Conservation (phyloP, 2,329 filamentous ascomycete species). For the Pezicula radicicola region DNA sequence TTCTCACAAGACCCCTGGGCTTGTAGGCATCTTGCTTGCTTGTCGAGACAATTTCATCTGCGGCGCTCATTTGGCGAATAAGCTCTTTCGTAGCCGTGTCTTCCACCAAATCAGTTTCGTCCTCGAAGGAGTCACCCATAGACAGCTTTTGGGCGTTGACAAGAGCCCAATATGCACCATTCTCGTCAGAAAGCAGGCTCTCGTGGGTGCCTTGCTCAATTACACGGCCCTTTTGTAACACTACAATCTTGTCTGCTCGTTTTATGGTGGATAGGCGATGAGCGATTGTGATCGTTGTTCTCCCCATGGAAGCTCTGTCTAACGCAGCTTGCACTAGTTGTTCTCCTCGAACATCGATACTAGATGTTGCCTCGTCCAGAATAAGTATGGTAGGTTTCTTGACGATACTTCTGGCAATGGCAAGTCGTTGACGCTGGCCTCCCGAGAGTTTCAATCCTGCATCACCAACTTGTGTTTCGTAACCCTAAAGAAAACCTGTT, state of each 20-base stretch:
- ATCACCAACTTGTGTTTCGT: constrained; percentile 15
- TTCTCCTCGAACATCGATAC: constrained; percentile 82
- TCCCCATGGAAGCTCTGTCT: constrained; percentile 72
- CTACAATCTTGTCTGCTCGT: constrained; percentile 84
- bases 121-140: constrained; percentile 23
- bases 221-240: constrained; percentile 71
- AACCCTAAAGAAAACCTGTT: constrained; percentile 21
- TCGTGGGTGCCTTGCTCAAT: constrained; percentile 75
- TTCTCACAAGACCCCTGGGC: constrained; percentile 40
- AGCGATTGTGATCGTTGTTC: constrained; percentile 91
- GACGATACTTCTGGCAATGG: constrained; percentile 60
- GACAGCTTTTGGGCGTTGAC: constrained; percentile 45
- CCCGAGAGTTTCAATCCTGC: constrained; percentile 56
- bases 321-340: constrained; percentile 86
- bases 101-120: constrained; percentile 21
- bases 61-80: constrained; percentile 15
- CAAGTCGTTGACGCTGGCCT: constrained; percentile 76
- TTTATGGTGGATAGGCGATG: constrained; percentile 85
- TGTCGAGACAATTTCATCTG: constrained; percentile 13
- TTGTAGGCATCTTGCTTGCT: constrained; percentile 25
- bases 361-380: constrained; percentile 59
- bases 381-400: constrained; percentile 55
- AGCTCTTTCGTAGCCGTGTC: constrained; percentile 9
- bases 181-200: constrained; percentile 59
- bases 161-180: constrained; percentile 44